Conservation (phyloP, 768 basidiomycete species). For the Lyophyllum atratum region DNA sequence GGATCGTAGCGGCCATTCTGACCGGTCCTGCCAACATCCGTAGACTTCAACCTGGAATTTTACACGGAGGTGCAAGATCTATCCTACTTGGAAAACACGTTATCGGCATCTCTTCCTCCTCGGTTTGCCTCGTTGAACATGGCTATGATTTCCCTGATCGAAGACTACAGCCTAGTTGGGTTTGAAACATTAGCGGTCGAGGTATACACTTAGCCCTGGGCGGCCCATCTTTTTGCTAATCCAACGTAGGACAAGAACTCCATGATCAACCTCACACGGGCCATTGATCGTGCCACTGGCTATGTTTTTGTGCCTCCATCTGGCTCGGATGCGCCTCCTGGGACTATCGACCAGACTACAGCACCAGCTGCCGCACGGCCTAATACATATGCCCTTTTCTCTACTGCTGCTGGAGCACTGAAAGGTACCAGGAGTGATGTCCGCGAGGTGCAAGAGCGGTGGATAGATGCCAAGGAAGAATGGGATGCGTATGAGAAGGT, state of each 20-base stretch:
- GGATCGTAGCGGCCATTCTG: slow-evolving; percentile 5
- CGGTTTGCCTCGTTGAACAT: slow-evolving; percentile 81
- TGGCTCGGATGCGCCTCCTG: slow-evolving; percentile 33
- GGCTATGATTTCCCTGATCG: slow-evolving; percentile 89
- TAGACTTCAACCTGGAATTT: slow-evolving; percentile 96
- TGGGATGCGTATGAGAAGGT: slow-evolving; percentile 82
- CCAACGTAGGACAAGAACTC: slow-evolving; percentile 80
- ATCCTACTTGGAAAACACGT: slow-evolving; percentile 77
- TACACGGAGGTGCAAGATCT: slow-evolving; percentile 99
- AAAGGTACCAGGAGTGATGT: slow-evolving; percentile 53
- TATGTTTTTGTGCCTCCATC: slow-evolving; percentile 79
- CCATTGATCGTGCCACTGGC: slow-evolving; percentile 90
- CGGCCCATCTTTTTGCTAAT: neutral
- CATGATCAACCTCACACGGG: slow-evolving; percentile 85
- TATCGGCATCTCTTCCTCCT: slow-evolving; percentile 59
- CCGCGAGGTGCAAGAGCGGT: slow-evolving; percentile 87
- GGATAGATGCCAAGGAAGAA: slow-evolving; percentile 83
- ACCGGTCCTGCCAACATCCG: neutral
- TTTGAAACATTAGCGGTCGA: slow-evolving; percentile 98
- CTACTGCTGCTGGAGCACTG: slow-evolving; percentile 59
- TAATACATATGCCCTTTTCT: slow-evolving; percentile 69
- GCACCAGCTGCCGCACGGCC: slow-evolving; percentile 49
- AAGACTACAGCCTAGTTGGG: slow-evolving; percentile 90
- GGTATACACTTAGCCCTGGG: slow-evolving; percentile 39
- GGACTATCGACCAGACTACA: slow-evolving; percentile 33